Conservation (phyloP, 192 early-diverging fungal species). For the Geosiphon pyriformis region DNA sequence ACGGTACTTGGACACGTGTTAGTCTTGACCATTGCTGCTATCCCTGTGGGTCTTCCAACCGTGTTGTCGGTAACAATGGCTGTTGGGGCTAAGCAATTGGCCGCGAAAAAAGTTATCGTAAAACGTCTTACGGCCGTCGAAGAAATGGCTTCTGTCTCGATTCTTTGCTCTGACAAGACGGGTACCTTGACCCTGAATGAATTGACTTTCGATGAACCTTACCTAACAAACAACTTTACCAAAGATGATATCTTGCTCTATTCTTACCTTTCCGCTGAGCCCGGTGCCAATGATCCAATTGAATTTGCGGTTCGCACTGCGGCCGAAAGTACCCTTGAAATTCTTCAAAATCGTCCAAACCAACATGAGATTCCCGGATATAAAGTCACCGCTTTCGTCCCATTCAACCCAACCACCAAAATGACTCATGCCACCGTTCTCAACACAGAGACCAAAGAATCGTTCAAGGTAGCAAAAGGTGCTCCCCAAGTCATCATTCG, state of each 20-base stretch:
- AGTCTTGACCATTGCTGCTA: conserved; percentile 79
- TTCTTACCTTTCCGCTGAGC: conserved; percentile 81
- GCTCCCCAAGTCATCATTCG: conserved; percentile 89
- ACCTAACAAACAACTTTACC: conserved; percentile 56
- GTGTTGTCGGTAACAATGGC: conserved; percentile 98
- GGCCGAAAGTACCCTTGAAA: conserved; percentile 64
- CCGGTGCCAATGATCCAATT: conserved; percentile 87
- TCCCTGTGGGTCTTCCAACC: conserved; percentile 91
- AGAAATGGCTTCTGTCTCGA: conserved; percentile 88
- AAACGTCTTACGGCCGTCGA: conserved; percentile 94
- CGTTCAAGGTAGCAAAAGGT: conserved; percentile 89
- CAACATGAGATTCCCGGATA: conserved; percentile 73
- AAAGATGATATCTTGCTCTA: conserved; percentile 77
- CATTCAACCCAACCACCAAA: conserved; percentile 91
- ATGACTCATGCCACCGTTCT: conserved; percentile 85
- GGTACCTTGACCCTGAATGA: conserved; percentile 92
- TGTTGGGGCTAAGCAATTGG: conserved; percentile 88
- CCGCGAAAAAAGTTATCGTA: conserved; percentile 90
- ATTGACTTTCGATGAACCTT: conserved; percentile 88
- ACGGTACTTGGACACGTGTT: conserved; percentile 60
- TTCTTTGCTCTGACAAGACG: conserved; percentile 82
- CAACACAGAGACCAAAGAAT: conserved; percentile 70
- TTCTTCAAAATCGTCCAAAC: conserved; percentile 52
- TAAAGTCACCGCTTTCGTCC: conserved; percentile 85
- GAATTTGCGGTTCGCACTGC: conserved; percentile 85